phyloP scores from a whole-genome alignment of 1,284 basidiomycete species.

The Tranzscheliella williamsii region DNA sequence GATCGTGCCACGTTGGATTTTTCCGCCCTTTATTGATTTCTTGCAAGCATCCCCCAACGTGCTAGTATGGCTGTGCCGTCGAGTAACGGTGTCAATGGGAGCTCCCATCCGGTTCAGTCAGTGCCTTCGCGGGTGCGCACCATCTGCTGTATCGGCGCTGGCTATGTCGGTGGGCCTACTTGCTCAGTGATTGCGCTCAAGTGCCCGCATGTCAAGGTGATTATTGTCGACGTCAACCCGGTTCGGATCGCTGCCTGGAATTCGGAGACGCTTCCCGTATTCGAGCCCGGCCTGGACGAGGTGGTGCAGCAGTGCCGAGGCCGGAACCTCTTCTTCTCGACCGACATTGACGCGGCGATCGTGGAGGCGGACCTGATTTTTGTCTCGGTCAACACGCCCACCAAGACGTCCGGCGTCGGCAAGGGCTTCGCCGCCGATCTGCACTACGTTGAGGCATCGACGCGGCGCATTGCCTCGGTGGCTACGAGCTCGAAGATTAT shows the following conservation, averaged over 20 bases:
- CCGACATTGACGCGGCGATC: slow-evolving; percentile 90
- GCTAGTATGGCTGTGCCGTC: too few species aligned
- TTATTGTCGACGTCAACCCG: slow-evolving; percentile 96
- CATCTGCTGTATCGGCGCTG: slow-evolving; percentile 75
- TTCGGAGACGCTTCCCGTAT: slow-evolving; percentile 76
- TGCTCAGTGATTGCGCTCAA: slow-evolving; percentile 93
- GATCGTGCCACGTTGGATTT: too few species aligned
- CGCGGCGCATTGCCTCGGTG: slow-evolving; percentile 89
- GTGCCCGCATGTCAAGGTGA: slow-evolving; percentile 91
- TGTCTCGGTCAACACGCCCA: slow-evolving; percentile 90
- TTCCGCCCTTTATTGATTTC: too few species aligned
- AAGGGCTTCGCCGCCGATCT: slow-evolving; percentile 97
- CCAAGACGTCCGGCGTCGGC: slow-evolving; percentile 95
- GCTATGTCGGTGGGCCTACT: slow-evolving; percentile 80
- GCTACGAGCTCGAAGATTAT: slow-evolving; percentile 94
- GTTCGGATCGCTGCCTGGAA: slow-evolving; percentile 96
- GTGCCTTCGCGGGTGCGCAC: slow-evolving; percentile 27
- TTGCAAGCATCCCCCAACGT: too few species aligned
- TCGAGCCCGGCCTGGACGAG: slow-evolving; percentile 94
- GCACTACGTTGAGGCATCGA: slow-evolving; percentile 74
- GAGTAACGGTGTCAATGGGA: not conserved
- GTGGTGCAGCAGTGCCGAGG: slow-evolving; percentile 86
- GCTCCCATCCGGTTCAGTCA: slow-evolving; percentile 11
- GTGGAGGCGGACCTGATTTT: slow-evolving; percentile 80
- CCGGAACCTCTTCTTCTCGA: slow-evolving; percentile 95